Percentiles rank a stretch among this genome's conserved stretches.
These are phyloP conservation scores for Triticum timopheevii DNA, from an alignment of 176 grass and related monocot species.

Conservation along the genomic window DNA sequence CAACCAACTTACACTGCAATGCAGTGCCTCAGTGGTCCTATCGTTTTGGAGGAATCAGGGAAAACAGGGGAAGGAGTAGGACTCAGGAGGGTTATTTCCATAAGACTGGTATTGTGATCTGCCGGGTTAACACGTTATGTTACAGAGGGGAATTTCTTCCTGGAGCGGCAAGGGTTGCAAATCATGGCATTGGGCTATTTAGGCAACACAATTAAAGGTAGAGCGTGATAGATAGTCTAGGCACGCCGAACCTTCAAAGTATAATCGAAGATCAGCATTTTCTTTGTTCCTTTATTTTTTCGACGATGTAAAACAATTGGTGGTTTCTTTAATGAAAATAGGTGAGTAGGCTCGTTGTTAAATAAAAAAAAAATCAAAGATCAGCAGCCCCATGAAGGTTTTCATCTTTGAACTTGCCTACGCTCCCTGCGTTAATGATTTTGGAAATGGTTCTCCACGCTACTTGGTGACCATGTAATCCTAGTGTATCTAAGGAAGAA, in stretches of 20 bases:
- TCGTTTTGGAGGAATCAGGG: no score
- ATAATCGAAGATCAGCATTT: constrained; percentile 6
- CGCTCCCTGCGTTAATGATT: constrained; percentile 21
- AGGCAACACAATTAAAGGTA: constrained; percentile 30
- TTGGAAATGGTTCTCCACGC: not conserved
- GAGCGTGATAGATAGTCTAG: constrained; percentile 7
- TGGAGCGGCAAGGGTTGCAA: constrained; percentile 1
- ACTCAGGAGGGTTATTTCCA: no score
- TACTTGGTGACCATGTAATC: not conserved
- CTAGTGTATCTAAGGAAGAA: not conserved
- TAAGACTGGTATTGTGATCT: constrained; percentile 20
- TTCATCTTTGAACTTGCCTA: constrained; percentile 36
- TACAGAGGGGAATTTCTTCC: constrained; percentile 2
- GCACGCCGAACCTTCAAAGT: not conserved
- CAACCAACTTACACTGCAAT: no score
- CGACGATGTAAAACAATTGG: no score
- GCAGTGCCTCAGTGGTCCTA: no score
- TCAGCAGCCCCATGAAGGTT: constrained; percentile 23
- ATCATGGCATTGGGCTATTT: constrained; percentile 26
- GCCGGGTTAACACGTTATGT: not conserved
- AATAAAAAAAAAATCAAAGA: no score
- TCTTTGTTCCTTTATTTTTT: no score
- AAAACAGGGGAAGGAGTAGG: no score
- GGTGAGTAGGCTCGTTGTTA: no score
- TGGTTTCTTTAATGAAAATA: no score